A percentile compares a stretch with the other conserved stretches of the same genome.
These are phyloP conservation scores for Microsporum ferrugineum DNA, from an alignment of 2,329 filamentous ascomycete genomes.

Conservation along the genomic window DNA sequence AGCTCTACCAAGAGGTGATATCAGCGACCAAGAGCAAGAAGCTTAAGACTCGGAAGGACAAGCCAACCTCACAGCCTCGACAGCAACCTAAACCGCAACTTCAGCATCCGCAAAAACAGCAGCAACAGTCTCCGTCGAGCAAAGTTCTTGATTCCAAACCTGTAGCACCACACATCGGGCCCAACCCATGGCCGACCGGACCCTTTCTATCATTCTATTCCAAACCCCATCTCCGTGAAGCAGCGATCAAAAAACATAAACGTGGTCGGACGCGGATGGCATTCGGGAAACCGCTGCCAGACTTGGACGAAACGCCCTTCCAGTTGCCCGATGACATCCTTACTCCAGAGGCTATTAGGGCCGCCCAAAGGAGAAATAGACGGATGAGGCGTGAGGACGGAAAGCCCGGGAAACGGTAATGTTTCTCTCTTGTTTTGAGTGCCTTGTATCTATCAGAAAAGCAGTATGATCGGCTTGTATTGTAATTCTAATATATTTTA, in stretches of 20 bases:
- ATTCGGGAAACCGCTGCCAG: slow-evolving; percentile 72
- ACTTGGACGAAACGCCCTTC: slow-evolving; percentile 60
- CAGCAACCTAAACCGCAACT: neutral
- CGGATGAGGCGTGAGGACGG: slow-evolving; percentile 23
- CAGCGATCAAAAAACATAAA: slow-evolving; percentile 61
- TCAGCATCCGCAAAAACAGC: neutral
- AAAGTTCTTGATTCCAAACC: slow-evolving; percentile 13
- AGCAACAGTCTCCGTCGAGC: slow-evolving; percentile 5
- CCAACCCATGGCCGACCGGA: slow-evolving; percentile 27
- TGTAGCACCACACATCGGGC: slow-evolving; percentile 16
- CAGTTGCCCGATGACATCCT: slow-evolving; percentile 54
- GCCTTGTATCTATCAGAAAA: neutral
- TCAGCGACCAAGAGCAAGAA: slow-evolving; percentile 7
- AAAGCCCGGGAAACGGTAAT: neutral
- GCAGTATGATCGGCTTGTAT: neutral
- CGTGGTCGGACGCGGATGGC: slow-evolving; percentile 61
- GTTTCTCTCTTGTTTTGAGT: neutral
- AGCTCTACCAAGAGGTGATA: slow-evolving; percentile 59
- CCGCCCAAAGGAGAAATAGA: slow-evolving; percentile 30
- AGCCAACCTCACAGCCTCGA: neutral
- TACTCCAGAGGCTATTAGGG: slow-evolving; percentile 32
- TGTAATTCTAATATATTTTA: neutral
- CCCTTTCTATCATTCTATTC: slow-evolving; percentile 81
- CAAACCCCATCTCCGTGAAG: slow-evolving; percentile 67
- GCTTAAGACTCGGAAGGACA: neutral